Evolutionary conservation across 306 rosid species (phyloP).

Genomic region (Argentina anserina): DNA sequence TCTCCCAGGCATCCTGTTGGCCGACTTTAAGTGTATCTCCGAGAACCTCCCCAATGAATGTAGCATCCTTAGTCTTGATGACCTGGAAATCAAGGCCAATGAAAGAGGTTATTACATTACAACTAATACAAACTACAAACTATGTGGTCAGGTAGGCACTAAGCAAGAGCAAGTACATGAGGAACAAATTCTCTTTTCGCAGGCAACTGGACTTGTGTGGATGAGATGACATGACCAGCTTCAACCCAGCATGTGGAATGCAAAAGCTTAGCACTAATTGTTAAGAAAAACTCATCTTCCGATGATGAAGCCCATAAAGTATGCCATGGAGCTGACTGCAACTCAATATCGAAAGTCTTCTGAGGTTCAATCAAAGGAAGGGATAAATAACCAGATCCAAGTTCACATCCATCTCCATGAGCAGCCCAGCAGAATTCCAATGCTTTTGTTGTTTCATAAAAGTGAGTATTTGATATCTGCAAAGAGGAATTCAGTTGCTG

Average conservation of each 20-base stretch:
- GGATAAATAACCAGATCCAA: slow-evolving; percentile 65
- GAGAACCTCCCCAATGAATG: slow-evolving; percentile 37
- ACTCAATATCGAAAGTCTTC: slow-evolving; percentile 44
- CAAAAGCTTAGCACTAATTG: slow-evolving; percentile 60
- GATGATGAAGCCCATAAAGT: slow-evolving; percentile 53
- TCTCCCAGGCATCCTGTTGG: slow-evolving; percentile 65
- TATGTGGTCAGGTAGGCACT: not conserved
- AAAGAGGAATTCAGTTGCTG: slow-evolving; percentile 19
- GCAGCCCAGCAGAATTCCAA: slow-evolving; percentile 76
- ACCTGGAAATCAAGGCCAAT: slow-evolving; percentile 45
- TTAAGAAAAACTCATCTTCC: slow-evolving; percentile 58
- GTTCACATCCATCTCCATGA: slow-evolving; percentile 65
- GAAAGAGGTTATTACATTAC: slow-evolving; percentile 1
- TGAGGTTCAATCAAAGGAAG: slow-evolving; percentile 66
- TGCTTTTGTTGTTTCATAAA: slow-evolving; percentile 69
- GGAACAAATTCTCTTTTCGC: slow-evolving; percentile 40
- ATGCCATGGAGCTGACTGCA: slow-evolving; percentile 77
- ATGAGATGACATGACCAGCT: slow-evolving; percentile 77
- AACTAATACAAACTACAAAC: slow-evolving; percentile 21
- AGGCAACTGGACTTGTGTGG: slow-evolving; percentile 81
- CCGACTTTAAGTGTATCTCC: slow-evolving; percentile 56
- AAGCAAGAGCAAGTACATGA: slow-evolving; percentile 46
- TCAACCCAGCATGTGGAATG: slow-evolving; percentile 67
- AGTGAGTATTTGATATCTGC: slow-evolving; percentile 70
- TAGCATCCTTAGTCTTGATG: slow-evolving; percentile 39